Base-by-base conservation (phyloP, 2,329 filamentous ascomycete species). In the Fusarium setosum region DNA sequence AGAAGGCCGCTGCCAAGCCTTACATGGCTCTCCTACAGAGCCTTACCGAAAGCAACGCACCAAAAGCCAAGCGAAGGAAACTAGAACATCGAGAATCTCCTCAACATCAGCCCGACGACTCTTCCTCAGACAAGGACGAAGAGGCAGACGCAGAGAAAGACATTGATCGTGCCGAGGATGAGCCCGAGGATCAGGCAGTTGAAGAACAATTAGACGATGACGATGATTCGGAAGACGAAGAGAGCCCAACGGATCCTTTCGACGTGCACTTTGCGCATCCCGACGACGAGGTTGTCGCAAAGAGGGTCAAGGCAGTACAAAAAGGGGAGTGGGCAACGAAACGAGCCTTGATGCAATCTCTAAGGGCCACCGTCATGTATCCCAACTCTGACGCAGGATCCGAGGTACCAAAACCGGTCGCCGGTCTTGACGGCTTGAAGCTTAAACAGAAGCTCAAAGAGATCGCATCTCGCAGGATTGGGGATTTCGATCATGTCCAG, bases 231-330 rank as follows among this genome's bases (percentile, higher is more conserved):
- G 81, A 83, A 47, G 84, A 86, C 40, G 82, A 85, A 13, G 82
- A 84, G 45, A 82, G 88, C 64, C 75, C 80, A 24, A 79, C 77
- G 2, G 92, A 97, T 75, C 91, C 93, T 0, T 97, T 96, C 72
- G 91, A 96, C 65, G 79, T 82, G 8, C 95, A 97, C 77, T 97
- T 96, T 74, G 87, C 88, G 31, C 83, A 83, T 38, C 88, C 89
- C 0, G 86, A 94, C 42, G 86, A 91, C 47, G 82, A 84, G 6
- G 77, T 85, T 38, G 79, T 93, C 8, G 79, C 84, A 2, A 79
- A 80, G 67, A 86, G 80, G n/a, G 72, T 90, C 8, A 79, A 82
- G 53, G 81, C 82, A 1, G 77, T 86, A 23, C 78, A 86, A 59
- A 77, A 80, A 6, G 80, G 81, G 13, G 76, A 84, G 21, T 90